Conservation (phyloP, 306 rosid species). For the Inga laurina region DNA sequence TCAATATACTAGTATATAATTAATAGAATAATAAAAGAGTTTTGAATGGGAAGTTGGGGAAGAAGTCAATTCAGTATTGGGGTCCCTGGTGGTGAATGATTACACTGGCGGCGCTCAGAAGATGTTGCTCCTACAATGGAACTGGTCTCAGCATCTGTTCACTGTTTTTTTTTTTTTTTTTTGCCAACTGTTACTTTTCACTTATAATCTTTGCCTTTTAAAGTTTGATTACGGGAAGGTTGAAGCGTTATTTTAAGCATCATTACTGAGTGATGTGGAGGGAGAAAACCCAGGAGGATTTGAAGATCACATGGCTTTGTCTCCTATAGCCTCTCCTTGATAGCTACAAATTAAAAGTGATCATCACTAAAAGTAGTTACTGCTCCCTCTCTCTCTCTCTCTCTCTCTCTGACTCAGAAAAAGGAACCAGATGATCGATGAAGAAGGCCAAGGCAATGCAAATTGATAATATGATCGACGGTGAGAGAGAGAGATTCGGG, state of each 20-base stretch:
- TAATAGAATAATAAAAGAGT: background rate
- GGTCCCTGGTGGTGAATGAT: constrained; percentile 60
- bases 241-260: background rate
- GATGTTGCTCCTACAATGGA: constrained; percentile 74
- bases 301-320: constrained; percentile 73
- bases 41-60: constrained; percentile 46
- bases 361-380: constrained; percentile 24
- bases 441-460: background rate
- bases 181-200: constrained; percentile 8
- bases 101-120: constrained; percentile 95
- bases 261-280: constrained; percentile 29
- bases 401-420: constrained; percentile 41
- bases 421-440: background rate
- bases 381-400: background rate
- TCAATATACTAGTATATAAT: no score
- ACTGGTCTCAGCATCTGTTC: background rate
- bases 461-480: background rate
- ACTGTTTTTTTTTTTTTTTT: no score
- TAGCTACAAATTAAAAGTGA: constrained; percentile 29
- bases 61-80: constrained; percentile 22
- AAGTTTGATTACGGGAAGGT: background rate
- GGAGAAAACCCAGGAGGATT: constrained; percentile 49
- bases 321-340: constrained; percentile 36
- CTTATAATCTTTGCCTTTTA: constrained; percentile 1
- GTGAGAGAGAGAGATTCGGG: background rate